These are phyloP conservation scores for Triticum monococcum DNA, from an alignment of 176 grass and related monocot genomes.

Conservation along the genomic window DNA sequence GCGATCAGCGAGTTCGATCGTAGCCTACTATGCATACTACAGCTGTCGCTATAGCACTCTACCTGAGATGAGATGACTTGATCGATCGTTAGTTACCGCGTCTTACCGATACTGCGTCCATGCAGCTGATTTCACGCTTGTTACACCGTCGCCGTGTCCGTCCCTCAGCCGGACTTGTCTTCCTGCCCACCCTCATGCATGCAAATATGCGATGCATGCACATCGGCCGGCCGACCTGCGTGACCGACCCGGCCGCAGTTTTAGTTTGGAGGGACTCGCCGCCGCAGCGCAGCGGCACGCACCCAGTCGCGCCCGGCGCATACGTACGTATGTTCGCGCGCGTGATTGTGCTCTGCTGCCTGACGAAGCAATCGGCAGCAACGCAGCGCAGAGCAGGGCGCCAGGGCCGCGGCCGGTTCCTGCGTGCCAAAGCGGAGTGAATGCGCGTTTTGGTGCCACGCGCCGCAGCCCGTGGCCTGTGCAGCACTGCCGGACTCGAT, in stretches of 20 bases:
- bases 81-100: neutral
- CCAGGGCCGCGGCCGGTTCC: neutral
- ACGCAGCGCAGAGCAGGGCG: neutral
- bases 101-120: neutral
- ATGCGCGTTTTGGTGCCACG: conserved; percentile 19
- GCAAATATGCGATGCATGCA: neutral
- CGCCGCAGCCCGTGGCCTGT: neutral
- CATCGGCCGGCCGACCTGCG: neutral
- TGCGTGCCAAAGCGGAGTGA: conserved; percentile 11
- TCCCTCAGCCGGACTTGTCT: too few relatives aligned
- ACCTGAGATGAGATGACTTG: neutral
- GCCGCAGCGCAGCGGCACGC: neutral
- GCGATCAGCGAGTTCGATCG: neutral
- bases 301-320: neutral
- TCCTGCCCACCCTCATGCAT: neutral
- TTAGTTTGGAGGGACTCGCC: neutral
- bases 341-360: neutral
- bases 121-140: neutral
- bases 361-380: neutral
- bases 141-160: neutral
- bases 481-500: neutral
- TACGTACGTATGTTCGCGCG: too few relatives aligned
- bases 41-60: neutral
- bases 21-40: neutral
- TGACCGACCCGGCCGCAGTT: neutral